Conservation (phyloP, 805 yeast genomes). For the Torulaspora franciscae region DNA sequence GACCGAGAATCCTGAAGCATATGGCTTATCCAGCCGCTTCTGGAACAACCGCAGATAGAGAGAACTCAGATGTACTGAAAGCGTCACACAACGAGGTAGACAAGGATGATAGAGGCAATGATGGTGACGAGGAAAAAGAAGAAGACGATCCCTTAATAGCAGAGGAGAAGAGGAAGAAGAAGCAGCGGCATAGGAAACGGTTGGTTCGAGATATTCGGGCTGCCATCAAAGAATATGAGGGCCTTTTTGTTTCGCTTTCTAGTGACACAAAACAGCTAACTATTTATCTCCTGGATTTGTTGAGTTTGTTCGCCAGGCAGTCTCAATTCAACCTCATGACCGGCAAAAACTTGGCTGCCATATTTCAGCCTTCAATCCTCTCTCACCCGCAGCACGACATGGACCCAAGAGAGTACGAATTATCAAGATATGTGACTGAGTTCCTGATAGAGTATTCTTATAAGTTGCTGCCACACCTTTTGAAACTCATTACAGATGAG, state of each 20-base stretch:
- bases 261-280: constrained; percentile 73
- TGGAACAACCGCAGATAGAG: constrained; percentile 36
- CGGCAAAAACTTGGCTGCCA: constrained; percentile 87
- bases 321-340: constrained; percentile 83
- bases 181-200: constrained; percentile 49
- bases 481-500: constrained; percentile 33
- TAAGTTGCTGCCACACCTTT: constrained; percentile 59
- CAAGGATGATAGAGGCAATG: constrained; percentile 18
- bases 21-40: constrained; percentile 44
- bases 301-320: constrained; percentile 78
- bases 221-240: constrained; percentile 68
- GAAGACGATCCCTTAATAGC: constrained; percentile 21
- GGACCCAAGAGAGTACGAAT: constrained; percentile 85
- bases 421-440: constrained; percentile 81
- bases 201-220: constrained; percentile 59
- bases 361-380: constrained; percentile 93
- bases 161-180: constrained; percentile 36
- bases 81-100: constrained; percentile 9
- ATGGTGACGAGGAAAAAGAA: constrained; percentile 21
- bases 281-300: constrained; percentile 78
- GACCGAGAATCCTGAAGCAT: constrained; percentile 62
- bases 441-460: constrained; percentile 84
- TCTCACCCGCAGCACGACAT: constrained; percentile 91
- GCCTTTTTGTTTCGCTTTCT: constrained; percentile 64
- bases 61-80: constrained; percentile 20